These are phyloP conservation scores for Acorus calamus DNA, from an alignment of 106 monocot genomes.

Conservation along the genomic window DNA sequence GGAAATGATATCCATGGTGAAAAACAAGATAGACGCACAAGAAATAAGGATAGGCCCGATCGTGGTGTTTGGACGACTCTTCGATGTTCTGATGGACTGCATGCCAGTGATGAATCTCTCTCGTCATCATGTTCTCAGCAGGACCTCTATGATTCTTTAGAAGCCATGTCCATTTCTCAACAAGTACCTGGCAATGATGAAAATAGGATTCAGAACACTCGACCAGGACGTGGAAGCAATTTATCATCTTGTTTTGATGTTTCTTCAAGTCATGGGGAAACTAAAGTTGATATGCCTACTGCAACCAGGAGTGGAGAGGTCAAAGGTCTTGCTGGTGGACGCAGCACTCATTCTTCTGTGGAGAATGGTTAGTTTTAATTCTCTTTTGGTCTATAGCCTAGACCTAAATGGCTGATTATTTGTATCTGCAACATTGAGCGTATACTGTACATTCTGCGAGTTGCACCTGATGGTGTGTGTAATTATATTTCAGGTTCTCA, in stretches of 20 bases:
- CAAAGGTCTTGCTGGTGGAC: conserved; percentile 21
- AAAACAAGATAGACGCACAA: no score
- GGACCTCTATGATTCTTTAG: conserved; percentile 11
- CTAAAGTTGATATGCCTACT: conserved; percentile 20
- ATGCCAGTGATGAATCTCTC: conserved; percentile 23
- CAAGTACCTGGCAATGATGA: conserved; percentile 15
- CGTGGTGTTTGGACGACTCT: conserved; percentile 73
- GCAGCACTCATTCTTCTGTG: conserved; percentile 11
- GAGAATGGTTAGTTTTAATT: conserved; percentile 47
- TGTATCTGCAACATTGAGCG: background rate
- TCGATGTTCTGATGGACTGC: conserved; percentile 46
- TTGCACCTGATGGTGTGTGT: no score
- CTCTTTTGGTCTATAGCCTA: background rate
- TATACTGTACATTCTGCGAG: background rate
- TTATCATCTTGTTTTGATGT: conserved; percentile 2
- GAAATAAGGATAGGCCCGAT: conserved; percentile 78
- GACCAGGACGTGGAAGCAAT: conserved; percentile 6
- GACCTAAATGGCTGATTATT: background rate
- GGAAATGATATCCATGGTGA: conserved; percentile 18
- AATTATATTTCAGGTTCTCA: conserved; percentile 47
- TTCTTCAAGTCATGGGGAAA: conserved; percentile 21
- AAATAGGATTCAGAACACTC: conserved; percentile 10
- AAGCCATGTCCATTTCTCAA: conserved; percentile 11
- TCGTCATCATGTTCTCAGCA: conserved; percentile 17
- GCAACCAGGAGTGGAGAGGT: conserved; percentile 30